Base-by-base conservation (phyloP, 1,284 basidiomycete genomes). In the Inonotus obliquus region DNA sequence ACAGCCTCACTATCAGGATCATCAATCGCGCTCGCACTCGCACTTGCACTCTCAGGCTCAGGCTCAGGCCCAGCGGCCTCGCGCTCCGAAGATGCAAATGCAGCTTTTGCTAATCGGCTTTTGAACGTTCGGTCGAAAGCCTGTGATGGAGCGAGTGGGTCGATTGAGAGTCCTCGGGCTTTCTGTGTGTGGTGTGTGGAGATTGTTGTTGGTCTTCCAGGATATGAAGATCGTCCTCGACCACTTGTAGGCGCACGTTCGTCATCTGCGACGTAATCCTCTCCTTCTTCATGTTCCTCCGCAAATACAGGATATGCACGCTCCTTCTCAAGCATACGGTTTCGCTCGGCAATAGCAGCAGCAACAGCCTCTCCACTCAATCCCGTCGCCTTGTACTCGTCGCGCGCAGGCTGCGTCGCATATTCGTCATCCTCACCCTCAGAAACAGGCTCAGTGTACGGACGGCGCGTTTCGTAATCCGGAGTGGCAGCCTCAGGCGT, bases 341-440 rank as follows among this genome's bases (percentile, higher is more conserved):
- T 91, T 44, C 94, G 85, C 75, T 85, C 90, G 11, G 89, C 91
- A 65, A 90, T 83, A 2, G 92, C 94, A 54, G 87, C 88, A n/a
- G 85, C 84, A 32, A 89, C 83, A 51, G 87, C 88, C 5, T 81
- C 81, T 6, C 80, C 81, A 47, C 86, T 84, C 41, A 97, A 76
- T 19, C 93, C 88, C 1, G 89, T 88, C 49, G 89, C 84, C 64
- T 83, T 85, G 65, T 85, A 84, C 73, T 97, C 94, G 68, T 96
- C 90, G 59, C 73, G 79, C 1, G 92, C 89, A 57, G 88, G 84
- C 1, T 80, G 78, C 29, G 86, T 70, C 47, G 87, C 83, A 69
- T 86, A 84, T 54, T 80, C 82, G 66, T 92, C 90, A 62, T 96
- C 93, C 69, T 94, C 92, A 45, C 93, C 95, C 71, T 97, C 95